phyloP scores from a whole-genome alignment of 345 rosid species.

The Brassica incana region DNA sequence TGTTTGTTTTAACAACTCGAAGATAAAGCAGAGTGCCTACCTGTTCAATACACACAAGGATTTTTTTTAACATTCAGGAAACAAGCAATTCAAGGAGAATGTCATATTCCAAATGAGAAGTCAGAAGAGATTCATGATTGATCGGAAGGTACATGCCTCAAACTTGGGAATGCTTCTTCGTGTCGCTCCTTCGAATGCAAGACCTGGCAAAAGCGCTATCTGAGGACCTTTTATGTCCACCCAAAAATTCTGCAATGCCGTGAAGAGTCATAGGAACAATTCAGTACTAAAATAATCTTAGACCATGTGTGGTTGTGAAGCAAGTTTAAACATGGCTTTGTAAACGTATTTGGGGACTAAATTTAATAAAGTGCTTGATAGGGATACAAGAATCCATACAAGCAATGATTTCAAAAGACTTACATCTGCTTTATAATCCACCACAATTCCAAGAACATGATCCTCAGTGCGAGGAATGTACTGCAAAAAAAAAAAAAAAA shows the following conservation, averaged over 20 bases:
- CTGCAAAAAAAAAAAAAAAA: conserved; percentile 45
- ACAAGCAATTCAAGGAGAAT: background rate
- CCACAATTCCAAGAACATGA: conserved; percentile 77
- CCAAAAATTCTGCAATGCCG: conserved; percentile 57
- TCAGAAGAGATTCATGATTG: background rate
- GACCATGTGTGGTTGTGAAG: background rate
- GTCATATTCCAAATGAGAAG: background rate
- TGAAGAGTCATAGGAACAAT: background rate
- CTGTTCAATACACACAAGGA: conserved; percentile 41
- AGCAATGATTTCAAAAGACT: conserved; percentile 36
- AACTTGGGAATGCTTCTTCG: conserved; percentile 76
- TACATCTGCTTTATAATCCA: conserved; percentile 76
- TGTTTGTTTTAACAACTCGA: conserved; percentile 75
- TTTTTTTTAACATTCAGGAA: background rate
- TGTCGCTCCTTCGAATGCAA: conserved; percentile 91
- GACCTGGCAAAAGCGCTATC: conserved; percentile 69
- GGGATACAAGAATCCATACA: background rate
- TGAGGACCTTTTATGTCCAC: conserved; percentile 81
- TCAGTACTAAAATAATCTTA: background rate
- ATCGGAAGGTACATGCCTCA: conserved; percentile 45
- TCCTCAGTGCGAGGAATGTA: conserved; percentile 73
- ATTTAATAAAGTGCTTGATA: background rate
- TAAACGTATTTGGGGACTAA: background rate
- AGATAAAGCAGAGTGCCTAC: conserved; percentile 71
- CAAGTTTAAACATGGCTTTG: background rate